phyloP scores from a whole-genome alignment of 805 yeast genomes.

The Ogataea trehaloabstinens region DNA sequence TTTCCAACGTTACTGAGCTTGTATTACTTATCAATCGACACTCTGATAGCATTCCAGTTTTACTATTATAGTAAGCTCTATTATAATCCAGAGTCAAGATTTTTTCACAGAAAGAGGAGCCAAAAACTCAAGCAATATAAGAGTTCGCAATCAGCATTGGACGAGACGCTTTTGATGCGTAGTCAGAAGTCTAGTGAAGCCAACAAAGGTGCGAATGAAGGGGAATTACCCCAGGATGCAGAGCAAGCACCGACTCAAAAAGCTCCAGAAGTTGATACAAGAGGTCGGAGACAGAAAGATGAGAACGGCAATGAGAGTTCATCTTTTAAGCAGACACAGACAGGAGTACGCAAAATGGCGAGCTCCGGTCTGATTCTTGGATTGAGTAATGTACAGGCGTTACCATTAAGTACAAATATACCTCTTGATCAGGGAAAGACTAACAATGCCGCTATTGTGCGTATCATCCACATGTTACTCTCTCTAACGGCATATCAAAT shows the following conservation, averaged over 20 bases:
- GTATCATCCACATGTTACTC: conserved; percentile 14
- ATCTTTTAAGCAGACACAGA: conserved; percentile 7
- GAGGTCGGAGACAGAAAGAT: not conserved
- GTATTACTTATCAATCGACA: conserved; percentile 49
- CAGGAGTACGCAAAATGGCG: conserved; percentile 21
- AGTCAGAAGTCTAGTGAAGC: conserved; percentile 7
- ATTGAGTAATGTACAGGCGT: conserved; percentile 28
- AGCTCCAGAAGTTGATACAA: conserved; percentile 1
- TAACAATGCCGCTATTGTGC: conserved; percentile 25
- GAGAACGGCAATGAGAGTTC: conserved; percentile 4
- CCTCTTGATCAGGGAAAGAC: conserved; percentile 1
- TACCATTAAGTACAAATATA: conserved; percentile 15
- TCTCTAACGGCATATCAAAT: conserved; percentile 16
- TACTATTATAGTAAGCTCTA: conserved; percentile 46
- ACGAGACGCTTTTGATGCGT: conserved; percentile 18
- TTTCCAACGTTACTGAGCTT: conserved; percentile 46
- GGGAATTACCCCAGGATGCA: not conserved
- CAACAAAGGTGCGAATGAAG: not conserved
- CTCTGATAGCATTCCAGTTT: conserved; percentile 43
- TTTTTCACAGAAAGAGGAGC: conserved; percentile 21
- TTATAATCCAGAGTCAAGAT: conserved; percentile 32
- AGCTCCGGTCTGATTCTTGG: conserved; percentile 31
- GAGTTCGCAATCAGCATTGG: conserved; percentile 25
- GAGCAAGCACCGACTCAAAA: not conserved
- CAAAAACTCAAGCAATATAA: conserved; percentile 13